Conservation (phyloP, 345 rosid species). For the Pistacia vera region DNA sequence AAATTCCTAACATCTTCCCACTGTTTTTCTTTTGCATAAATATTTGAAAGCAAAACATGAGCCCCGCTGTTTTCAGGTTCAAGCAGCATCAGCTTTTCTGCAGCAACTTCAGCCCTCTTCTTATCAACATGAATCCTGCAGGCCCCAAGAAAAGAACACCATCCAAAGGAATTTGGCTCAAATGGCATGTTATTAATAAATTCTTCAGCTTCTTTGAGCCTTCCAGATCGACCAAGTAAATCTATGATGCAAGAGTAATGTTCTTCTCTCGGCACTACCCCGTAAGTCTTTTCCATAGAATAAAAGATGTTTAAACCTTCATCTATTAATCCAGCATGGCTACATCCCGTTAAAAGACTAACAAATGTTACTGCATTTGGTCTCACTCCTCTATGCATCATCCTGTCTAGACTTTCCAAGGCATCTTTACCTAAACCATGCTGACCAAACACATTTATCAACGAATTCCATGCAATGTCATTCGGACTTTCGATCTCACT, state of each 20-base stretch:
- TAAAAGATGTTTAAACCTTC: constrained; percentile 10
- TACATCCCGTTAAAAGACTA: constrained; percentile 13
- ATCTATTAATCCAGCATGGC: constrained; percentile 11
- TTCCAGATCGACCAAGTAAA: constrained; percentile 16
- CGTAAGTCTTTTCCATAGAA: constrained; percentile 11
- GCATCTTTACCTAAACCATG: constrained; percentile 11
- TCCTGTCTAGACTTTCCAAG: constrained; percentile 4
- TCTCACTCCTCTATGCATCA: constrained; percentile 12
- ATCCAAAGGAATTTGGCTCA: constrained; percentile 16
- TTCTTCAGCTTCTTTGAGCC: constrained; percentile 14
- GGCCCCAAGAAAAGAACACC: constrained; percentile 18
- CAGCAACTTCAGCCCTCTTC: constrained; percentile 9
- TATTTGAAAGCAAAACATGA: constrained; percentile 16
- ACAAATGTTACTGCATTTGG: constrained; percentile 14
- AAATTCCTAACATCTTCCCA: constrained; percentile 17
- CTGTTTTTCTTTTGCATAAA: constrained; percentile 11
- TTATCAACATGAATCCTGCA: constrained; percentile 15
- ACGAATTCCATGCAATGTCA: constrained; percentile 13
- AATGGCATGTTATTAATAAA: constrained; percentile 13
- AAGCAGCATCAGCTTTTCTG: constrained; percentile 8
- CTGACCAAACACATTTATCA: constrained; percentile 9
- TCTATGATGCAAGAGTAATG: constrained; percentile 10
- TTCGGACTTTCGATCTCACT: constrained; percentile 8
- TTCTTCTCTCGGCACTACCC: constrained; percentile 9
- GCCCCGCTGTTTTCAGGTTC: constrained; percentile 15